phyloP scores from a whole-genome alignment of 345 rosid species.

The Populus nigra region DNA sequence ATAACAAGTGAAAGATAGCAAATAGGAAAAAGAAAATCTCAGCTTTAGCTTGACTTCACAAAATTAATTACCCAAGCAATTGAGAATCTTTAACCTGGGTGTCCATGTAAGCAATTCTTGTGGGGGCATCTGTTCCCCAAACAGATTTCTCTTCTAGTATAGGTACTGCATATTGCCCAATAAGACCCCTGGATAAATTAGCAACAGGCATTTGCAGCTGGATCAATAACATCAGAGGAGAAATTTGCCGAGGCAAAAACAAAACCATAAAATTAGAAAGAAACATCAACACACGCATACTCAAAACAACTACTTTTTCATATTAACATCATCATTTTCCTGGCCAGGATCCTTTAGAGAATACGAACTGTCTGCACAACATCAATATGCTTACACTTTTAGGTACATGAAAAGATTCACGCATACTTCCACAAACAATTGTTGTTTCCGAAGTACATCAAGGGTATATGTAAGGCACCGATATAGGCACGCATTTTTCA shows the following conservation, averaged over 20 bases:
- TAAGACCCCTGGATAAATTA: slow-evolving; percentile 64
- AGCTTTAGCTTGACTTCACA: not conserved
- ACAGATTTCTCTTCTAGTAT: slow-evolving; percentile 92
- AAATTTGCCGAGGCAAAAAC: not conserved
- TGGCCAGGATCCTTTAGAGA: too few species aligned
- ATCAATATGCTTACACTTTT: too few species aligned
- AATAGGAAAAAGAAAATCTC: not conserved
- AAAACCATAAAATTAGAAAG: not conserved
- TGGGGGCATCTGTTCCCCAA: slow-evolving; percentile 99
- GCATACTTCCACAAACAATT: too few species aligned
- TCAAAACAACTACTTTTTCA: not conserved
- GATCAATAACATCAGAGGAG: not conserved
- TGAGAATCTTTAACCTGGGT: slow-evolving; percentile 60
- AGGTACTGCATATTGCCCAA: slow-evolving; percentile 96
- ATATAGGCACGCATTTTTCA: too few species aligned
- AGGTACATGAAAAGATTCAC: too few species aligned
- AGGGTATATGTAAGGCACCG: too few species aligned
- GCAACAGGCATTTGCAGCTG: not conserved
- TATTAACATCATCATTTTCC: too few species aligned
- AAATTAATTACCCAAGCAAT: not conserved
- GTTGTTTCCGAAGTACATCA: too few species aligned
- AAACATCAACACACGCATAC: not conserved
- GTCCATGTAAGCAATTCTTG: slow-evolving; percentile 96
- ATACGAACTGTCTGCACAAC: too few species aligned
- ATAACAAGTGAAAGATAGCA: slow-evolving; percentile 9